Evolutionary conservation across 495 filamentous ascomycete genomes (phyloP), one percentile per base, ranked within the genome.

Genomic region (Cercophora scortea): DNA sequence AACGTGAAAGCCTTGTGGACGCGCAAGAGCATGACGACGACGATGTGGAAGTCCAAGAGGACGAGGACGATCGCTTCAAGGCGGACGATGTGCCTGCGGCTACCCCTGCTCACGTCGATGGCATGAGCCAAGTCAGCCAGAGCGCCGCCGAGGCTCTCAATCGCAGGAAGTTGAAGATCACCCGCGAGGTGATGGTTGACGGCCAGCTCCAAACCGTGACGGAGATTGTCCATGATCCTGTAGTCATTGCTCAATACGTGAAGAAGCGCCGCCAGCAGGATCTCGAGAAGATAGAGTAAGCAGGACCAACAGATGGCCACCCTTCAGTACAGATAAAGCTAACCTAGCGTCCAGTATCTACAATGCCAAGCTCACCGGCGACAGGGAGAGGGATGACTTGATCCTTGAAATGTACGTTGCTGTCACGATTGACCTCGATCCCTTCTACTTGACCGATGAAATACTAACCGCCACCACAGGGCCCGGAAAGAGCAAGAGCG

Each of bases 41-140:
- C 42, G 83, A 81, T 40, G 75, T 83, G 2, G 78, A 82, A 18
- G 82, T 79, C 40, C 79, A 85, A 18, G 71, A 72, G 16, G 78
- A 76, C 50, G 77, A 77, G 18, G 73, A 75, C 47, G 74, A 77
- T 16, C 80, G 81, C 1, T 82, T 84, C 67, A 77, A 74, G 60
- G 74, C 72, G 50, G 56, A 66, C 3, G 61, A 49, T 49, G 65
- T 71, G 32, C 53, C 56, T 19, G 63, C 60, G 19, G 69, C 61
- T 32, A 72, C 71, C 13, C 70, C 75, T 5, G 39, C 35, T n/a
- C 67, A 64, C 12, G 55, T 60, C 61, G 93, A 97, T 43, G 88
- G 84, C 4, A 84, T 80, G 50, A 95, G 89, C 67, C 88, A 94
- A 61, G 87, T 90, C 55, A 96, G 90, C 58, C 80, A 83, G 56